Conservation (phyloP, 2,329 filamentous ascomycete species). For the Aureobasidium sp. region DNA sequence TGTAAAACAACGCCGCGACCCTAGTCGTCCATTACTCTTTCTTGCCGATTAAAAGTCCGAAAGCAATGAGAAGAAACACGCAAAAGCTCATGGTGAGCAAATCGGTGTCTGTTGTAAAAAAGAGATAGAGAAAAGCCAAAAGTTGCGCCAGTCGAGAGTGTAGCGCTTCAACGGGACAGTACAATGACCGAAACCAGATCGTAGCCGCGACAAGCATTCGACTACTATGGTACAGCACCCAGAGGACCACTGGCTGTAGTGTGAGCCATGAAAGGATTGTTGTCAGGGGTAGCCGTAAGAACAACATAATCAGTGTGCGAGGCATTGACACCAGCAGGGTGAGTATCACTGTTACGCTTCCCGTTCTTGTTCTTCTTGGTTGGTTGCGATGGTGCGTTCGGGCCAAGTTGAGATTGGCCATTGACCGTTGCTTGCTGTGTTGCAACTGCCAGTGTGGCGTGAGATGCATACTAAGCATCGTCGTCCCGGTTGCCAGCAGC, state of each 20-base stretch:
- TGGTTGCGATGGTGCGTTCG: background rate
- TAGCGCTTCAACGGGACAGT: background rate
- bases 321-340: background rate
- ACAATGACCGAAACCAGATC: background rate
- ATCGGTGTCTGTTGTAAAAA: background rate
- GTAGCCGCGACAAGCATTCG: background rate
- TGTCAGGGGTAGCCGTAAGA: background rate
- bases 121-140: background rate
- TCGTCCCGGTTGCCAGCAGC: background rate
- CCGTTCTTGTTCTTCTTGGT: background rate
- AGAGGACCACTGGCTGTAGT: background rate
- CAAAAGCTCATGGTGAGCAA: background rate
- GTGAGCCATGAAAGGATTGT: background rate
- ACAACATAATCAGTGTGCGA: background rate
- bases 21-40: background rate
- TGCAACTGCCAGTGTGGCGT: background rate
- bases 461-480: constrained; percentile 1
- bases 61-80: background rate
- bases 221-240: background rate
- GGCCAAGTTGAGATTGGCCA: background rate
- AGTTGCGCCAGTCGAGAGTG: background rate
- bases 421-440: background rate
- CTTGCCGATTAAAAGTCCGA: background rate
- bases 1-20: background rate
- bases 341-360: background rate